These are phyloP conservation scores for Bacterosira constricta DNA, from an alignment of 108 stramenopile species.

Conservation along the genomic window DNA sequence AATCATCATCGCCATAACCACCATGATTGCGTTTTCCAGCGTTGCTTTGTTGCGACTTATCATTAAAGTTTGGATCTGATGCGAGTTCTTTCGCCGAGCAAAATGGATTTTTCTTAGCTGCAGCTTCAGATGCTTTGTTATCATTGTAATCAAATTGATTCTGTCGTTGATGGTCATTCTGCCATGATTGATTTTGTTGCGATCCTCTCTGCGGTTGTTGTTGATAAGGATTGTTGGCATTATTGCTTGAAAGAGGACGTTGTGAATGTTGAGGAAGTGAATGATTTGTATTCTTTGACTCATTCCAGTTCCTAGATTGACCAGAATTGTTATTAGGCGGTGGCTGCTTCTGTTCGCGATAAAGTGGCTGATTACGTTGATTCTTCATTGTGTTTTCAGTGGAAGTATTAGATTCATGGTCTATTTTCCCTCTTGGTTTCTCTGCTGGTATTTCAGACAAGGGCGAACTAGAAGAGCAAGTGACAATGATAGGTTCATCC, in stretches of 20 bases:
- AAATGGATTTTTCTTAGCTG: conserved; percentile 65
- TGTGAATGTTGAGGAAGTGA: conserved; percentile 7
- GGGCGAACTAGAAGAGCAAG: conserved; percentile 25
- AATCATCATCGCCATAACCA: conserved; percentile 8
- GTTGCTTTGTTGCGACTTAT: conserved; percentile 10
- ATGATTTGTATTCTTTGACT: neutral
- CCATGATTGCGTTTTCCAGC: neutral
- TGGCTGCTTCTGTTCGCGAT: neutral
- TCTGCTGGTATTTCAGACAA: conserved; percentile 17
- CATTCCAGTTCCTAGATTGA: neutral
- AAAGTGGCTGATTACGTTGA: neutral
- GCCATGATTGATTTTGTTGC: conserved; percentile 4
- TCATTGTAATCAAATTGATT: conserved; percentile 15
- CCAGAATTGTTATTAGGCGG: neutral
- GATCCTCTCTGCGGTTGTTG: conserved; percentile 3
- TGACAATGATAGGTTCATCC: conserved; percentile 8
- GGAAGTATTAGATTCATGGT: conserved; percentile 4
- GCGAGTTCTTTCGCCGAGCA: conserved; percentile 60
- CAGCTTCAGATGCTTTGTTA: neutral
- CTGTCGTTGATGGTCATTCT: conserved; percentile 34
- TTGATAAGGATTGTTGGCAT: conserved; percentile 21
- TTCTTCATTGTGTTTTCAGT: neutral
- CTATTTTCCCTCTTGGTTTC: neutral
- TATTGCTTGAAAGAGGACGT: conserved; percentile 1
- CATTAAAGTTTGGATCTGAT: conserved; percentile 24